Conservation (phyloP, 768 basidiomycete species). For the Omphalotus guepiniiformis region DNA sequence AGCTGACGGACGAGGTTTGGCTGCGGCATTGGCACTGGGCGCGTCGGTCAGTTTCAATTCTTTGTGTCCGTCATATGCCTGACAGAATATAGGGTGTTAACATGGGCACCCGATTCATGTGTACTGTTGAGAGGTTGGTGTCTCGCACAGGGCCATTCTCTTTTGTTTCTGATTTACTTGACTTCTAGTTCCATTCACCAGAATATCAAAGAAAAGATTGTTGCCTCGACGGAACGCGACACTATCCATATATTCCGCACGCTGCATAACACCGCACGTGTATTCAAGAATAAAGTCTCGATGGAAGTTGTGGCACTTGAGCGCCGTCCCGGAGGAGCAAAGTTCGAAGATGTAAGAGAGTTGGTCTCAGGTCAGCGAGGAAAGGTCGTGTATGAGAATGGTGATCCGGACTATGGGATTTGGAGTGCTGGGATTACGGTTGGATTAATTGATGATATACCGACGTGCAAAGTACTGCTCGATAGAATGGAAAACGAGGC, state of each 20-base stretch:
- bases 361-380: constrained; percentile 72
- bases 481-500: constrained; percentile 69
- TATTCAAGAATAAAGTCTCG: constrained; percentile 82
- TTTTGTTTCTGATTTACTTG: not conserved
- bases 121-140: constrained; percentile 73
- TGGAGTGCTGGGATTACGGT: constrained; percentile 69
- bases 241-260: constrained; percentile 91
- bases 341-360: constrained; percentile 81
- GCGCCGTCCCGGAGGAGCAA: constrained; percentile 73
- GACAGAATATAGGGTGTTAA: constrained; percentile 64
- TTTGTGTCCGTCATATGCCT: not conserved
- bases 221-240: constrained; percentile 76
- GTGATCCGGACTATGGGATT: constrained; percentile 84
- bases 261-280: constrained; percentile 77
- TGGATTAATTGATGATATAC: constrained; percentile 80
- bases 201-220: constrained; percentile 87
- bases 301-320: constrained; percentile 84
- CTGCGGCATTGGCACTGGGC: constrained; percentile 76
- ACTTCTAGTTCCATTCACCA: constrained; percentile 70
- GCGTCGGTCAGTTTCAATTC: constrained; percentile 52
- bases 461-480: constrained; percentile 73
- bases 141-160: not conserved
- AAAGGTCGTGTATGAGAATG: constrained; percentile 71
- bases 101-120: constrained; percentile 94
- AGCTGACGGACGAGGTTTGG: constrained; percentile 82